Conservation (phyloP, 2,329 filamentous ascomycete genomes). For the Fusarium sp. region DNA sequence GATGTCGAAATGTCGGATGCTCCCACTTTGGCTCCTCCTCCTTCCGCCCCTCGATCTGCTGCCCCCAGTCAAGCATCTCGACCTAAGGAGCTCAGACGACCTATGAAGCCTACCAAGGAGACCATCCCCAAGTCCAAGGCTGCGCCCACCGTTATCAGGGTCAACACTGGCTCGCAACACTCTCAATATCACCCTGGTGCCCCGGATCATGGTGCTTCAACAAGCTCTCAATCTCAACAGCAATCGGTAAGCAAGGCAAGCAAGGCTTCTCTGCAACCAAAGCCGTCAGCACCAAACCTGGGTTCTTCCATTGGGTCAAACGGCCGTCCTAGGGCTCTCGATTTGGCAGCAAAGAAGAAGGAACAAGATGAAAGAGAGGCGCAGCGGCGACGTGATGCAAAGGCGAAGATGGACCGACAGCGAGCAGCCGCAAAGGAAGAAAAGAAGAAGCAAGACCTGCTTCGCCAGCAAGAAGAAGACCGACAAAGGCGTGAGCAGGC, state of each 20-base stretch:
- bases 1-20: slow-evolving; percentile 72
- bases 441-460: slow-evolving; percentile 72
- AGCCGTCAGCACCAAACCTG: slow-evolving; percentile 70
- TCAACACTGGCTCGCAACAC: slow-evolving; percentile 76
- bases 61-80: slow-evolving; percentile 64
- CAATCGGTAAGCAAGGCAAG: slow-evolving; percentile 76
- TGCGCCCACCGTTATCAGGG: slow-evolving; percentile 78
- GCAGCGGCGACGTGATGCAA: slow-evolving; percentile 84
- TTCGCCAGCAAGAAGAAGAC: slow-evolving; percentile 73
- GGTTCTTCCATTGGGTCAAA: slow-evolving; percentile 70
- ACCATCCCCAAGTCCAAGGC: slow-evolving; percentile 72
- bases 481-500: slow-evolving; percentile 73
- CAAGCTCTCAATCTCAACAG: slow-evolving; percentile 57
- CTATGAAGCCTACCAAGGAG: slow-evolving; percentile 75
- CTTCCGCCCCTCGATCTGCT: slow-evolving; percentile 69
- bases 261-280: slow-evolving; percentile 74
- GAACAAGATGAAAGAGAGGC: slow-evolving; percentile 87
- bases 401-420: slow-evolving; percentile 85
- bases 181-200: slow-evolving; percentile 73
- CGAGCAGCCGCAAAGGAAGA: slow-evolving; percentile 77
- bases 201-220: slow-evolving; percentile 61
- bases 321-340: slow-evolving; percentile 79
- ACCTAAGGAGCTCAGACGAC: slow-evolving; percentile 70
- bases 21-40: slow-evolving; percentile 70
- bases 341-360: slow-evolving; percentile 84